Conservation (phyloP, 805 yeast genomes). For the Candida broadrunensis region DNA sequence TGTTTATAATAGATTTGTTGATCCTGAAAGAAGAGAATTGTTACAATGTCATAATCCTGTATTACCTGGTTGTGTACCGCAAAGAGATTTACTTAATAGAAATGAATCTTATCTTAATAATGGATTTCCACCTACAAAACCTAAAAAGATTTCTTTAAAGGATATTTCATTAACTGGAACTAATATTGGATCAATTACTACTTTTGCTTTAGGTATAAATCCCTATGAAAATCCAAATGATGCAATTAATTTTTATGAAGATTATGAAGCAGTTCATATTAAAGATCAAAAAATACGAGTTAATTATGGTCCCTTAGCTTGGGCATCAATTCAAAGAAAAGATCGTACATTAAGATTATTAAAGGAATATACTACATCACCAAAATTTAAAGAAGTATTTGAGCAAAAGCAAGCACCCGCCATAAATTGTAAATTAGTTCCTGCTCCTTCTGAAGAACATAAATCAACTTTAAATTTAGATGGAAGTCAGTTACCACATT, state of each 20-base stretch:
- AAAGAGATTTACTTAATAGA: background rate
- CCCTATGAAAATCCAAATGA: constrained; percentile 23
- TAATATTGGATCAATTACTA: background rate
- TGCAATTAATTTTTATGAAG: constrained; percentile 30
- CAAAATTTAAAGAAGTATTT: background rate
- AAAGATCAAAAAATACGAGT: constrained; percentile 23
- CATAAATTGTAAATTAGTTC: constrained; percentile 12
- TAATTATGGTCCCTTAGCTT: constrained; percentile 35
- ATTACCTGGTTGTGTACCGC: constrained; percentile 5
- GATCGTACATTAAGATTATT: constrained; percentile 27
- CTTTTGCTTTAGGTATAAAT: constrained; percentile 17
- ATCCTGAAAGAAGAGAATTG: background rate
- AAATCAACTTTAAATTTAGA: constrained; percentile 18
- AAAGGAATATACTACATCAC: constrained; percentile 23
- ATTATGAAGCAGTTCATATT: constrained; percentile 26
- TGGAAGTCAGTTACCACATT: constrained; percentile 13
- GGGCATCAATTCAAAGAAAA: constrained; percentile 31
- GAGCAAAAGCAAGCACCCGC: background rate
- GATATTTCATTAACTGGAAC: background rate
- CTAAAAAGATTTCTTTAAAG: background rate
- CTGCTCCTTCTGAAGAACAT: constrained; percentile 14
- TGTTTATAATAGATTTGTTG: background rate
- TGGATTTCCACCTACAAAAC: background rate
- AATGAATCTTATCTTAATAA: background rate
- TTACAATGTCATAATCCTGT: constrained; percentile 5